These are phyloP conservation scores for Emmonsia crescens DNA, from an alignment of 2,329 filamentous ascomycete species.

Conservation along the genomic window DNA sequence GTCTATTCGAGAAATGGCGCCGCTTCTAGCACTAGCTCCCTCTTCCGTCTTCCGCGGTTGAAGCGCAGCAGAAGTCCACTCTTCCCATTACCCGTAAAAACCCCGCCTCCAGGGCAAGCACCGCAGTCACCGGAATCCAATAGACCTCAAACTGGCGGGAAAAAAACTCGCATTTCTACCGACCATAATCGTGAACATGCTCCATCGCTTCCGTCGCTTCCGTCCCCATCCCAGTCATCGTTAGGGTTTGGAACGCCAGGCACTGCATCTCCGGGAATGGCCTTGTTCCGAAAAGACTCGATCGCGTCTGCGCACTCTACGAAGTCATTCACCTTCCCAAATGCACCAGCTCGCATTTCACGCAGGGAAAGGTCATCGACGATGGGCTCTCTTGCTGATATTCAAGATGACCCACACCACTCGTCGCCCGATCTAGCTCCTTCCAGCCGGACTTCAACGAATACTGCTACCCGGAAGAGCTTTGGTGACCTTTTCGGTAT, in stretches of 20 bases:
- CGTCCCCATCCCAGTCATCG: slow-evolving; percentile 43
- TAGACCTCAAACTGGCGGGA: neutral
- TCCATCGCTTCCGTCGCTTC: slow-evolving; percentile 27
- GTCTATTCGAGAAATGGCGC: slow-evolving; percentile 55
- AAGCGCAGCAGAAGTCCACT: slow-evolving; percentile 65
- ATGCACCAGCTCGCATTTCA: slow-evolving; percentile 47
- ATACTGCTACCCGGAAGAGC: slow-evolving; percentile 76
- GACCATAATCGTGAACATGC: slow-evolving; percentile 22
- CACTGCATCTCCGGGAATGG: slow-evolving; percentile 32
- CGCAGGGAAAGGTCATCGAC: slow-evolving; percentile 77
- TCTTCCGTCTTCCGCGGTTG: slow-evolving; percentile 71
- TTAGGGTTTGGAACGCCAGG: slow-evolving; percentile 40
- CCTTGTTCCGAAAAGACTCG: slow-evolving; percentile 50
- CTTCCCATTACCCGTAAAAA: slow-evolving; percentile 80
- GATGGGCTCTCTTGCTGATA: slow-evolving; percentile 67
- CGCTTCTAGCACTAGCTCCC: slow-evolving; percentile 54
- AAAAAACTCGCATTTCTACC: slow-evolving; percentile 17
- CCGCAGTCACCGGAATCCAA: slow-evolving; percentile 14
- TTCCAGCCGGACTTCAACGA: slow-evolving; percentile 62
- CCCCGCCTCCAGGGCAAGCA: slow-evolving; percentile 36
- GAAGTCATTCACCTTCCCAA: slow-evolving; percentile 42
- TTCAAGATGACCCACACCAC: slow-evolving; percentile 60
- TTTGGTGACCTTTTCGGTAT: slow-evolving; percentile 81
- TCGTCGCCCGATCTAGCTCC: slow-evolving; percentile 50
- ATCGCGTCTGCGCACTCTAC: slow-evolving; percentile 56